phyloP scores from a whole-genome alignment of 169 alveolate species.

The Plasmodium relictum region DNA sequence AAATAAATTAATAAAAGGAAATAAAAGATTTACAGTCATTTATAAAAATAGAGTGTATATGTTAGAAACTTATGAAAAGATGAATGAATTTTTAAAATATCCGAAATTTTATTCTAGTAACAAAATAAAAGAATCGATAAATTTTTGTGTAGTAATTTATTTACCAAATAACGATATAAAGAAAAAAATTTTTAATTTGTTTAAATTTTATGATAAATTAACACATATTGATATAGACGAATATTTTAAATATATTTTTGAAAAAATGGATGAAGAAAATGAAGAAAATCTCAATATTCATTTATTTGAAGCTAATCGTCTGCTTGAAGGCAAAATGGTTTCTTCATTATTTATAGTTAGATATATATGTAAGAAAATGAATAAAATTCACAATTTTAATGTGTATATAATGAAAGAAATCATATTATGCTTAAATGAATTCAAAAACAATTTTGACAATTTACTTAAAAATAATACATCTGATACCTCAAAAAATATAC shows the following conservation, averaged over 20 bases:
- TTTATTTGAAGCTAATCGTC: conserved; percentile 33
- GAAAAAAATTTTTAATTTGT: conserved; percentile 23
- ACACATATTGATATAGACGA: conserved; percentile 47
- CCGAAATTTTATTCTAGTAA: conserved; percentile 65
- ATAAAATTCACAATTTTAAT: conserved; percentile 24
- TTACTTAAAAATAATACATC: background rate
- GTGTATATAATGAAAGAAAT: conserved; percentile 43
- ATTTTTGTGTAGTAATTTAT: conserved; percentile 37
- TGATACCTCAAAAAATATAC: background rate
- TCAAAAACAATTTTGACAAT: background rate
- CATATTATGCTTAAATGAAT: background rate
- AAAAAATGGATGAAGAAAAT: background rate
- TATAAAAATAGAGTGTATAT: conserved; percentile 58
- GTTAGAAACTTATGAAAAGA: conserved; percentile 24
- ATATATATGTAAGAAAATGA: conserved; percentile 52
- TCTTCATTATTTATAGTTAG: conserved; percentile 58
- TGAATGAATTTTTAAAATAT: conserved; percentile 42
- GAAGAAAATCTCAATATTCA: conserved; percentile 1
- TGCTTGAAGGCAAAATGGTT: conserved; percentile 21
- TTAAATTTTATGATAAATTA: conserved; percentile 16
- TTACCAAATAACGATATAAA: conserved; percentile 29
- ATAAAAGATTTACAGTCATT: conserved; percentile 8
- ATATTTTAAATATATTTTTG: conserved; percentile 21
- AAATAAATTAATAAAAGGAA: conserved; percentile 37
- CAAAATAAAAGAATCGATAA: conserved; percentile 41